Evolutionary conservation across 2,329 filamentous ascomycete genomes (phyloP).

Genomic region (Ceratocystiopsis sp.): DNA sequence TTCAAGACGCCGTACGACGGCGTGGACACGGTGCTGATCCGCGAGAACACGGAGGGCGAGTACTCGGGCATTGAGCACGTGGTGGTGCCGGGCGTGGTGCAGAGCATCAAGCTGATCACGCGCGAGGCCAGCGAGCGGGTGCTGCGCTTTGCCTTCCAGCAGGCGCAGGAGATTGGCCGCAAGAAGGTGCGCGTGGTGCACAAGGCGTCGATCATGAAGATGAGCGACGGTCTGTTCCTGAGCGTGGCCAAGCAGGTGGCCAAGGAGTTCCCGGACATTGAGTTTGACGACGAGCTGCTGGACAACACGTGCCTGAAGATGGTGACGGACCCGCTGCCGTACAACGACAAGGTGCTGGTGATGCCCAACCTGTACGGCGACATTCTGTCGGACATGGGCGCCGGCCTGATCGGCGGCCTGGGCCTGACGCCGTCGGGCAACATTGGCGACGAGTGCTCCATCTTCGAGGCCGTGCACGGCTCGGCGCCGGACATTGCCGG

Average conservation of each 20-base stretch:
- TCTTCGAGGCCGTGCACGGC: constrained; percentile 96
- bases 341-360: constrained; percentile 98
- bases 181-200: constrained; percentile 96
- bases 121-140: constrained; percentile 88
- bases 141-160: constrained; percentile 94
- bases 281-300: constrained; percentile 94
- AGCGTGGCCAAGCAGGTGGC: constrained; percentile 68
- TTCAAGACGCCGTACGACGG: constrained; percentile 98
- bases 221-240: constrained; percentile 97
- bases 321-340: constrained; percentile 85
- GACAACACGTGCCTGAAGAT: constrained; percentile 99
- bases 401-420: constrained; percentile 92
- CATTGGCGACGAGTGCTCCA: constrained; percentile 97
- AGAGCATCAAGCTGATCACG: constrained; percentile 99
- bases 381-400: constrained; percentile 99
- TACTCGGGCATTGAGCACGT: constrained; percentile 99
- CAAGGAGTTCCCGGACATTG: constrained; percentile 89
- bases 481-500: constrained; percentile 48
- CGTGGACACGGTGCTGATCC: constrained; percentile 93
- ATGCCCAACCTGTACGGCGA: constrained; percentile 98
- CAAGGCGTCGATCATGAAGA: constrained; percentile 99
- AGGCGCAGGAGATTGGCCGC: constrained; percentile 82
- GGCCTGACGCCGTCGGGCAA: constrained; percentile 95
- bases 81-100: constrained; percentile 92
- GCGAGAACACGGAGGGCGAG: constrained; percentile 99